Percentiles rank a stretch among this genome's conserved stretches.
phyloP scores from a whole-genome alignment of 352 stramenopile genomes.

The Pilasporangium apinafurcum region DNA sequence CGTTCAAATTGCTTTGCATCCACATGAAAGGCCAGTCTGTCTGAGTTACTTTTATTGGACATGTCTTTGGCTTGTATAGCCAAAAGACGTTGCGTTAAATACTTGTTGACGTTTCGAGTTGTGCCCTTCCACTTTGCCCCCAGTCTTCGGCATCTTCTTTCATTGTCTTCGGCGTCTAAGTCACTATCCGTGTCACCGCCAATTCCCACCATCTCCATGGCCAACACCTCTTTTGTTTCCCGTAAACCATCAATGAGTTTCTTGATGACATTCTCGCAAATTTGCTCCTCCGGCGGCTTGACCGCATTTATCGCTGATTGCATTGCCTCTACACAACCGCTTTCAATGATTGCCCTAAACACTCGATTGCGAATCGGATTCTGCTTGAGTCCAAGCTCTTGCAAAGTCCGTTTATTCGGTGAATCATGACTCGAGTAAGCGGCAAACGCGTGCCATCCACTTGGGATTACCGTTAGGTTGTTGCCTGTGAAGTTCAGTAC shows the following conservation, averaged over 20 bases:
- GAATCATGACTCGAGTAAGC: slow-evolving; percentile 5
- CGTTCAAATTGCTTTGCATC: slow-evolving; percentile 26
- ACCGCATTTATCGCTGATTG: background rate
- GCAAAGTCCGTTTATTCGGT: slow-evolving; percentile 15
- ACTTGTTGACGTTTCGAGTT: slow-evolving; percentile 33
- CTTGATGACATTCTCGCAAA: slow-evolving; percentile 37
- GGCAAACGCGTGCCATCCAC: slow-evolving; percentile 41
- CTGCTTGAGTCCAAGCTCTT: slow-evolving; percentile 31
- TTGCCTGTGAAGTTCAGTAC: slow-evolving; percentile 45
- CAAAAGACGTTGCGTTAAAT: slow-evolving; percentile 27
- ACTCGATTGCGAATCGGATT: slow-evolving; percentile 34
- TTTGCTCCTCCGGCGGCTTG: slow-evolving; percentile 11
- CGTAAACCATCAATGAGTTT: slow-evolving; percentile 50
- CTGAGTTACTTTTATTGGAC: background rate
- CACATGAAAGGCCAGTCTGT: slow-evolving; percentile 7
- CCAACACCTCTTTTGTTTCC: slow-evolving; percentile 8
- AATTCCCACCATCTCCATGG: background rate
- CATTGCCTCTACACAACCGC: slow-evolving; percentile 3
- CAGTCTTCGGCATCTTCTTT: too few species aligned
- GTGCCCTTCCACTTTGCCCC: slow-evolving; percentile 45
- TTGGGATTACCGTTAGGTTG: slow-evolving; percentile 27
- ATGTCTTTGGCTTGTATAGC: slow-evolving; percentile 9
- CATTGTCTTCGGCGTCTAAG: background rate
- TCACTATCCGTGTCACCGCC: background rate
- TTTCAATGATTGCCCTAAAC: slow-evolving; percentile 32